These are phyloP conservation scores for Amoebophrya sp. DNA, from an alignment of 169 alveolate genomes.

Conservation along the genomic window DNA sequence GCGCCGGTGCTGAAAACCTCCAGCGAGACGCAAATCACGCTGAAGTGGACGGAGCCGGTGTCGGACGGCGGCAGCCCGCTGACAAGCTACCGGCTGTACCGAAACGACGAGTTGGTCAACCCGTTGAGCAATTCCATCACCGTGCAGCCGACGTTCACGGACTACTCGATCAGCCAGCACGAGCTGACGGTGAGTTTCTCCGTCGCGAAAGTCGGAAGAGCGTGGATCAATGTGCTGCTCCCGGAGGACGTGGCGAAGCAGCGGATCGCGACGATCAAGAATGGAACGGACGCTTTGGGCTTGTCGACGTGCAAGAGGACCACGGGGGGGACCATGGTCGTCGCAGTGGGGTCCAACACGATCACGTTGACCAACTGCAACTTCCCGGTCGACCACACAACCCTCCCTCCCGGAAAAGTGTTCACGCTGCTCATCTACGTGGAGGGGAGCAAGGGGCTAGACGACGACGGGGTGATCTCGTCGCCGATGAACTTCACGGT, in stretches of 20 bases:
- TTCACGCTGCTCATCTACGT: neutral
- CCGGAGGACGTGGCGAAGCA: constrained; percentile 25
- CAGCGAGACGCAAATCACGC: neutral
- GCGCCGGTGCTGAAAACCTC: neutral
- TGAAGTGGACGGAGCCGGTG: constrained; percentile 26
- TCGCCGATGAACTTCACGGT: neutral
- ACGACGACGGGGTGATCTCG: neutral
- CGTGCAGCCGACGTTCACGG: neutral
- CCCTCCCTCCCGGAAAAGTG: neutral
- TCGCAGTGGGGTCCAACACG: neutral
- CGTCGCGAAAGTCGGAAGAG: neutral
- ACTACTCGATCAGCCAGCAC: neutral
- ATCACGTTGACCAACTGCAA: constrained; percentile 17
- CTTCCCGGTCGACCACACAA: neutral
- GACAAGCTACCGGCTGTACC: constrained; percentile 31
- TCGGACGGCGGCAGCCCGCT: constrained; percentile 24
- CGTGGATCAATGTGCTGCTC: neutral
- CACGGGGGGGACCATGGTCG: neutral
- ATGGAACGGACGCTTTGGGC: neutral
- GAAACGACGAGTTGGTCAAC: constrained; percentile 22
- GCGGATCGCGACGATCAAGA: neutral
- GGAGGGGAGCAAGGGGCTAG: neutral
- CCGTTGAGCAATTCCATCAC: neutral
- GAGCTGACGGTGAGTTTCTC: neutral
- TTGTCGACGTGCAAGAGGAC: neutral